A percentile compares a stretch with the other conserved stretches of the same genome.
Conservation (phyloP, 2,329 filamentous ascomycete genomes). For the Apiospora arundinis region DNA sequence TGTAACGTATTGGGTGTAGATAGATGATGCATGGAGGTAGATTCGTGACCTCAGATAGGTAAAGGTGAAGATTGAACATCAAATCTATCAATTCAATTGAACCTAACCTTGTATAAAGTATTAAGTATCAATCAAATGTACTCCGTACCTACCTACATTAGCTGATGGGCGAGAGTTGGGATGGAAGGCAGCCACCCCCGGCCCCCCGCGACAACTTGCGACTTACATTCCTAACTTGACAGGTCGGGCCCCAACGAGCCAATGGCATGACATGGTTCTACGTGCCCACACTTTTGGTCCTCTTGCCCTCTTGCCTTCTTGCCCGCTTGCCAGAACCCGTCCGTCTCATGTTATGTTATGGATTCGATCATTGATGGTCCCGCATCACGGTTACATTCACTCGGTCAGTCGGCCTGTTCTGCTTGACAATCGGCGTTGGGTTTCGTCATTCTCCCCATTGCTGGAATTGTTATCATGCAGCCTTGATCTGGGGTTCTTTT, state of each 20-base stretch:
- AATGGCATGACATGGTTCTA: constrained; percentile 11
- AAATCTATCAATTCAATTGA: no score
- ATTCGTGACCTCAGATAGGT: neutral
- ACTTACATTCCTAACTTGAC: constrained; percentile 14
- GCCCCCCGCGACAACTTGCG: neutral
- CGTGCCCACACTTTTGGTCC: neutral
- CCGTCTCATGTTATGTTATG: neutral
- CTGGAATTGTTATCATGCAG: constrained; percentile 1
- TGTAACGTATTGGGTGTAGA: neutral
- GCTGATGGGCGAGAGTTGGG: neutral
- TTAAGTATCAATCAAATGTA: neutral
- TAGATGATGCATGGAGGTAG: neutral
- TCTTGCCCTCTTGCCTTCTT: neutral
- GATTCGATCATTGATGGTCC: neutral
- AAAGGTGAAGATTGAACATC: neutral
- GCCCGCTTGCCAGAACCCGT: neutral
- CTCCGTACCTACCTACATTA: neutral
- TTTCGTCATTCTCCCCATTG: neutral
- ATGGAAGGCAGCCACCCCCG: neutral
- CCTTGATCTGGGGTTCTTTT: neutral
- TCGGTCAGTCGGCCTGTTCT: neutral
- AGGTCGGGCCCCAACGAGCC: neutral
- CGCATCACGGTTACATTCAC: constrained; percentile 1
- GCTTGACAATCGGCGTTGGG: constrained; percentile 1
- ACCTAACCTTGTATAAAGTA: no score